Evolutionary conservation across 2,329 filamentous ascomycete species (phyloP).

Genomic region (Exophiala sideris): DNA sequence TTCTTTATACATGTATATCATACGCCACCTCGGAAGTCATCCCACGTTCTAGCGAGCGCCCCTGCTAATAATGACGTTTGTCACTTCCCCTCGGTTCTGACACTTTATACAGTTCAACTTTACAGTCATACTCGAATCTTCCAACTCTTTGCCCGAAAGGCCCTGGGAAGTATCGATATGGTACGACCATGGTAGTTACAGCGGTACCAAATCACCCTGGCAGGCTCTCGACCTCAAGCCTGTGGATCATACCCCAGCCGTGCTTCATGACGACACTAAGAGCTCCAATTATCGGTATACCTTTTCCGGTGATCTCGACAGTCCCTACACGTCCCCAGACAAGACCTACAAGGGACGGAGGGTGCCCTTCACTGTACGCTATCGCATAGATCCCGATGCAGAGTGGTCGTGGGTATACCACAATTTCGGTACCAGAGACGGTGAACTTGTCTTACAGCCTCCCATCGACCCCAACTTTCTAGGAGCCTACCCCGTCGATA

Average conservation of each 20-base stretch:
- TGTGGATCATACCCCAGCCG: conserved; percentile 28
- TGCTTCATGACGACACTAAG: conserved; percentile 27
- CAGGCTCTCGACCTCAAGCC: conserved; percentile 54
- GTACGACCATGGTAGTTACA: conserved; percentile 60
- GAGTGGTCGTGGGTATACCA: conserved; percentile 47
- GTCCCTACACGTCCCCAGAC: conserved; percentile 20
- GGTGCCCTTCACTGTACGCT: conserved; percentile 44
- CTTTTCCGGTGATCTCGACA: conserved; percentile 27
- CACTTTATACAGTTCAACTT: conserved; percentile 50
- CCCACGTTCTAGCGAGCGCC: neutral
- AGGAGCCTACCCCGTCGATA: conserved; percentile 33
- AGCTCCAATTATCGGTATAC: conserved; percentile 35
- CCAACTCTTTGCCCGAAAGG: conserved; percentile 51
- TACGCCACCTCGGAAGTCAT: neutral
- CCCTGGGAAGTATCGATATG: conserved; percentile 73
- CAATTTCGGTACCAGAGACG: conserved; percentile 38
- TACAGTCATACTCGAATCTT: conserved; percentile 67
- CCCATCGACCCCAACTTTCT: conserved; percentile 22
- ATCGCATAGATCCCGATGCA: conserved; percentile 35
- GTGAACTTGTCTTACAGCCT: conserved; percentile 41
- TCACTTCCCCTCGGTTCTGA: neutral
- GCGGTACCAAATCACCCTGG: conserved; percentile 44
- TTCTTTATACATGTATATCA: conserved; percentile 7
- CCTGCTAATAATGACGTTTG: conserved; percentile 9
- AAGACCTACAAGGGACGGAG: conserved; percentile 26